Evolutionary conservation across 1,284 basidiomycete genomes (phyloP), one percentile per base, ranked within the genome.

Genomic region (Pseudozyma flocculosa): DNA sequence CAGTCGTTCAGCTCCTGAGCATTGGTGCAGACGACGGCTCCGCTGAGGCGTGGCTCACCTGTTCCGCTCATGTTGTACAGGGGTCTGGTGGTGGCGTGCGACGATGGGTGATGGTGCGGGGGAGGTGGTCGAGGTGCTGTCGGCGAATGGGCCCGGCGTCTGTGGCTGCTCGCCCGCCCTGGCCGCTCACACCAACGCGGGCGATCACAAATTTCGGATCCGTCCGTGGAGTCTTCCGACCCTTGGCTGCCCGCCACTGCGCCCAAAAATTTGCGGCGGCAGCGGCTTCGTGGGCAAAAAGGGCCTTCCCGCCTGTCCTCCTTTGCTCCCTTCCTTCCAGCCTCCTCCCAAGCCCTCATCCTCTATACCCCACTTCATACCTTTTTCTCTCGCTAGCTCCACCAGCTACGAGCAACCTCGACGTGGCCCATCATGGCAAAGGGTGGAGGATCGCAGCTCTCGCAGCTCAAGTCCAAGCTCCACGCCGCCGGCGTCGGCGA

Each of bases 371-470:
- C 26, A 29, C 5, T 11, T 11, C 26, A 29, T 29, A 29, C 11
- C 42, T 29, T 24, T 43, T 41, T 49, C 49, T 50, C 45, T 45
- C 55, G 45, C 26, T 41, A 40, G 19, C 38, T 21, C 14, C 9
- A 15, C 15, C n/a, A 10, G 24, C 29, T n/a, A 17, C 15, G 9
- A 11, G 10, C 8, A 5, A 34, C 19, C 2, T 4, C 11, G n/a
- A n/a, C n/a, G n/a, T 2, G 9, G 21, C 38, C 47, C 54, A 57
- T 18, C 50, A 73, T 72, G 72, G 67, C 59, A 32, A 64, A 63
- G 41, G 63, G 63, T 24, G 72, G 72, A 21, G 75, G 75, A n/a
- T 76, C 73, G 36, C 75, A 77, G 64, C 74, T 77, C 29, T 58
- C 64, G 39, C 73, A 77, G 69, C 71, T 77, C 47, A 75, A 75